Base-by-base conservation (phyloP, 768 basidiomycete species). In the Lactarius quietus region DNA sequence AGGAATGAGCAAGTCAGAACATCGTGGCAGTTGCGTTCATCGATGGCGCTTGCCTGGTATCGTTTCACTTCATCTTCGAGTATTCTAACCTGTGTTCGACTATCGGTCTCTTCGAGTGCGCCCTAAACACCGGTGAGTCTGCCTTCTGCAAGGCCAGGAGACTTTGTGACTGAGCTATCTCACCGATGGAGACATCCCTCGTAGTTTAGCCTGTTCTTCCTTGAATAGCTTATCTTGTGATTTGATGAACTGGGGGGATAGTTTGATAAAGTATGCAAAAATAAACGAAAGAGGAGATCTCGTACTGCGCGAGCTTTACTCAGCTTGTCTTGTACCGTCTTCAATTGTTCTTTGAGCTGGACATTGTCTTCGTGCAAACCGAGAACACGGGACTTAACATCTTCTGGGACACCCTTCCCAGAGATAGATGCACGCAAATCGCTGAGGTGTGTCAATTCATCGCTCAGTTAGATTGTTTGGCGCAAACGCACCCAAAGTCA, bases 151-250 rank as follows among this genome's bases (percentile, higher is more conserved):
- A 17, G 23, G 31, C 23, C 9, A 28, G 57, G 66, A 3, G 45
- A 56, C 6, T 31, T 15, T 28, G 23, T 3, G 66, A 56, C 45
- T 38, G 55, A 38, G 56, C 52, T 35, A 57, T 36, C 74, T 80
- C 67, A 87, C 87, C 45, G 83, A 75, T 38, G 79, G 72, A 55
- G 75, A 75, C 61, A 76, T 70, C 26, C 78, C 79, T 35, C 77
- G 78, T 69, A 81, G 82, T 58, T 85, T 83, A 6, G 86, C 85
- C 57, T 88, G 86, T 71, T 89, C 88, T 72, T 93, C 90, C 69
- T 89, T 90, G 77, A 95, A 89, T 33, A 93, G 80, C 68, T 90
- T 90, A 77, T 97, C 94, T 74, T 96, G 95, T 36, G 87, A 83
- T 74, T 93, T 93, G 79, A 98, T 93, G 76, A 96, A 95, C 92